A percentile compares a stretch with the other conserved stretches of the same genome.
Evolutionary conservation across 139 green algal genomes (phyloP).

Genomic region (Chara braunii): DNA sequence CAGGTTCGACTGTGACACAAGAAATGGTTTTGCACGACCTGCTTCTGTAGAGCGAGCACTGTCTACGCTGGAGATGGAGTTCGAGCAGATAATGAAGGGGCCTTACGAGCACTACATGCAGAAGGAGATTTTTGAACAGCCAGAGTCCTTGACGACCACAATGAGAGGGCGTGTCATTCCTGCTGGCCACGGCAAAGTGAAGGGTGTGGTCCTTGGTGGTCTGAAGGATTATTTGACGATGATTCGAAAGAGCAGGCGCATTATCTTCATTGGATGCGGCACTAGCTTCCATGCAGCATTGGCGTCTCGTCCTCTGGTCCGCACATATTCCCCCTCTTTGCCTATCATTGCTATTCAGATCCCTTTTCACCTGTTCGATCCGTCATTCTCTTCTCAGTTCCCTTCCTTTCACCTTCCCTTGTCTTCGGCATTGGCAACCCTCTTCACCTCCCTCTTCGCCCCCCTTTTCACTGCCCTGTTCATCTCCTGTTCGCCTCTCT

Average conservation of each 20-base stretch:
- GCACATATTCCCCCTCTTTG: no score
- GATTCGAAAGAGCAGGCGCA: constrained; percentile 64
- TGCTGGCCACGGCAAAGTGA: background rate
- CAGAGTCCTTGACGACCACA: constrained; percentile 64
- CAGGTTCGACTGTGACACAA: constrained; percentile 33
- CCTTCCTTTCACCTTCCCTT: no score
- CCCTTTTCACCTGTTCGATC: no score
- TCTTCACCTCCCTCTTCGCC: no score
- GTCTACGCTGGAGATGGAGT: constrained; percentile 85
- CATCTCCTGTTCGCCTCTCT: no score
- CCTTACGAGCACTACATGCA: constrained; percentile 89
- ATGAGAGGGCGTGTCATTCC: constrained; percentile 47
- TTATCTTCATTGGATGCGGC: constrained; percentile 90
- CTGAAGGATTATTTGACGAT: constrained; percentile 42
- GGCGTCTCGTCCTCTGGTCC: constrained; percentile 44
- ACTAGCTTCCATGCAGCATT: constrained; percentile 85
- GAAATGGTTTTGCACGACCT: background rate
- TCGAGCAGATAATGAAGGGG: constrained; percentile 96
- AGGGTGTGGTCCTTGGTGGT: constrained; percentile 35
- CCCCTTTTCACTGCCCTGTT: no score
- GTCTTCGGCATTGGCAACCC: no score
- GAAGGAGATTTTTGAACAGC: constrained; percentile 89
- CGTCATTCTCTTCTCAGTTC: no score
- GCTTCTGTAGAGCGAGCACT: constrained; percentile 64
- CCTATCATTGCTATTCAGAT: no score